Evolutionary conservation across 192 early-diverging fungal genomes (phyloP).

Genomic region (Gonapodya prolifera): DNA sequence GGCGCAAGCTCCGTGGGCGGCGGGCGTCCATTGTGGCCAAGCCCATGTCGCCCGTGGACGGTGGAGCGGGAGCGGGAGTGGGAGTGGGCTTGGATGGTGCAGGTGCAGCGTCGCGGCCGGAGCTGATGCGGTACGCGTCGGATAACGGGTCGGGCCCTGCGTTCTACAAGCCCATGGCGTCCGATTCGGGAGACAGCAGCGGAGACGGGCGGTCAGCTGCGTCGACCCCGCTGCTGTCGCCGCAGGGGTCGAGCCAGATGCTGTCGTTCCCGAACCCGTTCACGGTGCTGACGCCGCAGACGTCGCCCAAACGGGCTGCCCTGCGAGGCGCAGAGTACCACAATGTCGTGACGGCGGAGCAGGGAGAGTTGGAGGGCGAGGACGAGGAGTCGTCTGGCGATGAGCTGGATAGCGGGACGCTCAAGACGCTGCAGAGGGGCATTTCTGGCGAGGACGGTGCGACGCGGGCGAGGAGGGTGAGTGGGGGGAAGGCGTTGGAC

Average conservation of each 20-base stretch:
- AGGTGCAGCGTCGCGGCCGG: neutral
- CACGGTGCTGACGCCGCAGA: neutral
- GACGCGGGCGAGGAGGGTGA: neutral
- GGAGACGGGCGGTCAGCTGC: too few relatives aligned
- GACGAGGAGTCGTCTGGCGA: neutral
- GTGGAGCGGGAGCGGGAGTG: neutral
- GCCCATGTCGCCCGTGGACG: neutral
- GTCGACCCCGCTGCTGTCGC: too few relatives aligned
- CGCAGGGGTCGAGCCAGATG: neutral
- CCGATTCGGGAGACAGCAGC: too few relatives aligned
- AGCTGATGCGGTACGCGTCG: neutral
- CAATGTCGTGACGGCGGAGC: neutral
- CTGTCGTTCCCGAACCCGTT: neutral
- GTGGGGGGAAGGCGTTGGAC: neutral
- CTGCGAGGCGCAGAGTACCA: neutral
- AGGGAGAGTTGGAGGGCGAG: neutral
- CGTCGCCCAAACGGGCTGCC: neutral
- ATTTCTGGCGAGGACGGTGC: neutral
- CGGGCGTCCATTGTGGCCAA: neutral
- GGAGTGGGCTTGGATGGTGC: too few relatives aligned
- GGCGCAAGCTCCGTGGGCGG: neutral
- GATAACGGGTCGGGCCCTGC: neutral
- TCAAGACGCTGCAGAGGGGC: neutral
- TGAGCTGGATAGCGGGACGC: neutral
- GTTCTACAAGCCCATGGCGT: too few relatives aligned